Percentiles rank a stretch among this genome's conserved stretches.
Evolutionary conservation across 352 stramenopile genomes (phyloP).

Genomic region (Thraustotheca clavata): DNA sequence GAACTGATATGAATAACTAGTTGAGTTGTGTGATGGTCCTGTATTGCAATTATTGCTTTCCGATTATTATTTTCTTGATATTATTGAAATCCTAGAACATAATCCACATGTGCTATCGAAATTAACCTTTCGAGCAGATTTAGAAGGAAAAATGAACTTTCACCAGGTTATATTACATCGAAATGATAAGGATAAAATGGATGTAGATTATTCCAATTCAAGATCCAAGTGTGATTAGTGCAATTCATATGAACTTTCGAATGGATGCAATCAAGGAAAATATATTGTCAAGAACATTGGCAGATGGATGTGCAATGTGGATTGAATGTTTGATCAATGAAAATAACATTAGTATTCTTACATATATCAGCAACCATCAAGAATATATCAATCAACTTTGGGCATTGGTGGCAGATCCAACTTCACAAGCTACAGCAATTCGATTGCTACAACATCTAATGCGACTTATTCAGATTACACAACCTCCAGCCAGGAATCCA

Average conservation of each 20-base stretch:
- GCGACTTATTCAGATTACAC: slow-evolving; percentile 20
- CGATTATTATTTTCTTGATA: slow-evolving; percentile 70
- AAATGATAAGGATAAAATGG: not conserved
- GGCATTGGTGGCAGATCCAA: slow-evolving; percentile 6
- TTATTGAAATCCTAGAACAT: slow-evolving; percentile 71
- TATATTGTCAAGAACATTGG: slow-evolving; percentile 63
- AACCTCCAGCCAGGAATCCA: not conserved
- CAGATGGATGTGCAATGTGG: slow-evolving; percentile 65
- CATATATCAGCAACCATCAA: slow-evolving; percentile 66
- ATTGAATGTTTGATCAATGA: slow-evolving; percentile 77
- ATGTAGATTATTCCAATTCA: slow-evolving; percentile 61
- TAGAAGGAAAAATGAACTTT: slow-evolving; percentile 53
- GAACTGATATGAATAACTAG: slow-evolving; percentile 24
- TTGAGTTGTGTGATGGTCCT: slow-evolving; percentile 60
- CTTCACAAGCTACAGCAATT: not conserved
- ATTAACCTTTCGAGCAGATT: slow-evolving; percentile 59
- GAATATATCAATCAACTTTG: slow-evolving; percentile 41
- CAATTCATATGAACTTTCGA: slow-evolving; percentile 78
- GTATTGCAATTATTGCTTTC: slow-evolving; percentile 63
- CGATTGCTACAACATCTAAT: slow-evolving; percentile 16
- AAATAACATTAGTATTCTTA: slow-evolving; percentile 79
- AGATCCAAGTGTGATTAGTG: slow-evolving; percentile 46
- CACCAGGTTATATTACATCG: slow-evolving; percentile 38
- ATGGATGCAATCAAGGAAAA: slow-evolving; percentile 86
- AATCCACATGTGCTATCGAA: slow-evolving; percentile 65